These are phyloP conservation scores for Coniochaeta sp. DNA, from an alignment of 2,329 filamentous ascomycete genomes.

Conservation along the genomic window DNA sequence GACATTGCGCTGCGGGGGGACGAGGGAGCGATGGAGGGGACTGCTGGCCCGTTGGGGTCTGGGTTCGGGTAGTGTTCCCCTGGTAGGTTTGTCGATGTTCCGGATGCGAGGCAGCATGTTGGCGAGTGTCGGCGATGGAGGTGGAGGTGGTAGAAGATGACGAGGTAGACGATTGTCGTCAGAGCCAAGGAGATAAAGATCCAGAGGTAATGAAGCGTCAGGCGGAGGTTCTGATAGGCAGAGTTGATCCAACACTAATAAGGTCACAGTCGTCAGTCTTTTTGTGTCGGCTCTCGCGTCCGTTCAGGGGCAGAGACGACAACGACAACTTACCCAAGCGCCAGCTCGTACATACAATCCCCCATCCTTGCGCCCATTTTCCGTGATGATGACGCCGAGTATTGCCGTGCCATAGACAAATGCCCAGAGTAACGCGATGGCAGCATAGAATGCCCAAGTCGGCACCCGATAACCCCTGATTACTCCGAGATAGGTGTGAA, in stretches of 20 bases:
- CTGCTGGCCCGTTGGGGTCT: constrained; percentile 12
- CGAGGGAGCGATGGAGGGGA: constrained; percentile 8
- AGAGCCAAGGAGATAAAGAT: constrained; percentile 40
- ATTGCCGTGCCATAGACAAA: constrained; percentile 52
- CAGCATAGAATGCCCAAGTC: constrained; percentile 39
- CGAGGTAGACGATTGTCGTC: constrained; percentile 31
- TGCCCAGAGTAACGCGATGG: constrained; percentile 45
- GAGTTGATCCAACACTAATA: constrained; percentile 56
- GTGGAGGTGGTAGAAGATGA: constrained; percentile 32
- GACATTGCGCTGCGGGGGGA: constrained; percentile 17
- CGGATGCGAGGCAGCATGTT: constrained; percentile 15
- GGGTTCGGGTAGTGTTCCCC: constrained; percentile 14
- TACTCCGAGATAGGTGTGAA: constrained; percentile 60
- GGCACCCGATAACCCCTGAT: constrained; percentile 47
- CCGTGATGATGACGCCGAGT: constrained; percentile 38
- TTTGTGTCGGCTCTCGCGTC: not conserved
- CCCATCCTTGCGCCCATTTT: constrained; percentile 30
- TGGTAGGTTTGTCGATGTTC: constrained; percentile 4
- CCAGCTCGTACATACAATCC: constrained; percentile 58
- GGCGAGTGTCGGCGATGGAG: constrained; percentile 20
- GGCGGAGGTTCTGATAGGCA: constrained; percentile 44
- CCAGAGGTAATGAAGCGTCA: constrained; percentile 59
- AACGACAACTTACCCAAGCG: constrained; percentile 43
- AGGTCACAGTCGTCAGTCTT: constrained; percentile 6
- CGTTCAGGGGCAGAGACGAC: not conserved